Evolutionary conservation across 352 stramenopile genomes (phyloP), one percentile per base, ranked within the genome.

Genomic region (Phytopythium kandeliae): DNA sequence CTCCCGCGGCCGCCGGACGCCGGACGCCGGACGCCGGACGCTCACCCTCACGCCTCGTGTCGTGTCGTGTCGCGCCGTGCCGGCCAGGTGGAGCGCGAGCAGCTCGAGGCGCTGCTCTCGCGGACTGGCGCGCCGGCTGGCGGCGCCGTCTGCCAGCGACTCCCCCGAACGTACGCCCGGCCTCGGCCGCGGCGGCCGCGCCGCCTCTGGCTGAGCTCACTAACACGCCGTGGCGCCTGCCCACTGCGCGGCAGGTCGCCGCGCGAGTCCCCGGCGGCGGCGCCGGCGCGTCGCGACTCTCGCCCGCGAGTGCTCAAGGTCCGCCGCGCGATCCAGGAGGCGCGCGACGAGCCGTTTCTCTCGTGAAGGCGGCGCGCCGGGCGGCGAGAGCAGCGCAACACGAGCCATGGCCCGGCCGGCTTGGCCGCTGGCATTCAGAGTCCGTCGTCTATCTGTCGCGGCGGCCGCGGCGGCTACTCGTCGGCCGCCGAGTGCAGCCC

Each of bases 311-410:
- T 85, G 37, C 71, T 85, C 37, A 83, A 84, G 54, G 89, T 92
- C 36, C 77, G 81, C 10, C 69, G 85, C 28, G 54, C 67, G 30
- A 71, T 92, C 36, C 81, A 92, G 58, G 74, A 89, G 51, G 66
- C 63, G 34, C 67, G 81, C 38, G 81, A 92, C 55, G 74, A 89
- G 48, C 71, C 67, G 24, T 92, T 83, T 63, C 71, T 86, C 66
- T 79, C 65, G 12, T 86, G 75, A 72, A 25, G 43, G 8, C 8
- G 10, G 21, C 6, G 24, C 9, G 2, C 21, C 15, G 9, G n/a
- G n/a, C n/a, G n/a, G n/a, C n/a, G n/a, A n/a, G n/a, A n/a, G n/a
- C n/a, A n/a, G n/a, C n/a, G n/a, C n/a, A n/a, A n/a, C n/a, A n/a
- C n/a, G 28, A 33, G 10, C 28, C 28, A 10, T 17, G 16, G 37